Base-by-base conservation (phyloP, 2,329 filamentous ascomycete genomes). In the Coleophoma cylindrospora region DNA sequence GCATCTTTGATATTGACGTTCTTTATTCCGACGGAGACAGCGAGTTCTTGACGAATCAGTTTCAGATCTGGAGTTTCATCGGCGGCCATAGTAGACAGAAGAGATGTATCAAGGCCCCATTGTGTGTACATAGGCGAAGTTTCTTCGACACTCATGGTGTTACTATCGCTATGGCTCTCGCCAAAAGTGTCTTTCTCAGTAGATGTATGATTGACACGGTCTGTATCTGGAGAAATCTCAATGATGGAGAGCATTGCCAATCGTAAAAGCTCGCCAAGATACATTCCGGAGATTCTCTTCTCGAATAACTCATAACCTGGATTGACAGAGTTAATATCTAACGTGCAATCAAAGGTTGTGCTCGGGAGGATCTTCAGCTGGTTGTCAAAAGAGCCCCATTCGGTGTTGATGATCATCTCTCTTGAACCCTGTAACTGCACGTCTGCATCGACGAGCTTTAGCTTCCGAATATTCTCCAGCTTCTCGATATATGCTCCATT, bases 361-460 rank as follows among this genome's bases (percentile, higher is more conserved):
- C 83, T 85, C 40, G 91, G 91, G 43, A 96, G 77, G n/a, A 95
- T 86, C 58, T 84, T 87, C 57, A 96, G 81, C 61, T 88, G 82
- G 72, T 96, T 96, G 71, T 97, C 91, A 64, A 97, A 96, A 52
- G 88, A 94, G 53, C 91, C 91, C 91, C 91, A 97, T 71, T 97
- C 91, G 1, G 88, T 91, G 72, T 97, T 97, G 73, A 97, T 80
- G 50, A 96, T 89, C 91, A 97, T 96, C 38, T 13, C 19, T n/a
- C 13, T 19, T 19, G 13, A 19, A 41, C 3, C 13, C 11, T 41
- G 13, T 47, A 90, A 90, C 0, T 90, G 92, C 19, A 19, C 19
- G 19, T 19, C 19, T 68, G 95, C 89, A 61, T 87, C 91, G 11
- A 84, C 74, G 54, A 81, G 81, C 49, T 74, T 70, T 43, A 85